A percentile compares a stretch with the other conserved stretches of the same genome.
Conservation (phyloP, 1,139 yeast species). For the Geotrichum bryndzae region DNA sequence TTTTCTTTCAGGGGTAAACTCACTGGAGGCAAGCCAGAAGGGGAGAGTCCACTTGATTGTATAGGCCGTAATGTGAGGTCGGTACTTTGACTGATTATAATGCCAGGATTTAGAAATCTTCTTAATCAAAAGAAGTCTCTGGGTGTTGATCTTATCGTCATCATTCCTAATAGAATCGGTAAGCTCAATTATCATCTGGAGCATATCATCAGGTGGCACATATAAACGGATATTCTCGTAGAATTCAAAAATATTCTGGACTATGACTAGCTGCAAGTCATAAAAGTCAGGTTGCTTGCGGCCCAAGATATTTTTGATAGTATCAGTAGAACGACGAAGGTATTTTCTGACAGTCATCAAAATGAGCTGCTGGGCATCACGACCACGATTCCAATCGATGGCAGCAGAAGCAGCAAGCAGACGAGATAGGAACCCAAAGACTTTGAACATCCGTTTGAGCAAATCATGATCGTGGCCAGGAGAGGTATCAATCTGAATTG, state of each 20-base stretch:
- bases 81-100: conserved; percentile 37
- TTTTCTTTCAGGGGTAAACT: conserved; percentile 26
- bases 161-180: conserved; percentile 26
- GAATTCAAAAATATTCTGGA: conserved; percentile 23
- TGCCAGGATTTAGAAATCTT: conserved; percentile 49
- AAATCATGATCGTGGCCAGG: conserved; percentile 21
- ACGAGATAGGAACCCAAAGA: conserved; percentile 26
- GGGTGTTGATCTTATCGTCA: conserved; percentile 44
- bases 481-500: conserved; percentile 20
- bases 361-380: conserved; percentile 21
- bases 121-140: conserved; percentile 54
- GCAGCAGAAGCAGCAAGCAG: conserved; percentile 28
- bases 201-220: conserved; percentile 25
- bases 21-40: conserved; percentile 25
- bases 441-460: conserved; percentile 24
- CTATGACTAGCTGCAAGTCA: conserved; percentile 24
- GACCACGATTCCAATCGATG: conserved; percentile 26
- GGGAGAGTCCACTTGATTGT: conserved; percentile 52
- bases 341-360: conserved; percentile 19
- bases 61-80: conserved; percentile 44
- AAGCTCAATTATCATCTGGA: conserved; percentile 28
- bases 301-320: conserved; percentile 21
- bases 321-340: conserved; percentile 23
- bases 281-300: conserved; percentile 21
- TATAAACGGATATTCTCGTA: conserved; percentile 23